Evolutionary conservation across 805 yeast genomes (phyloP).

Genomic region (Wickerhamomyces hampshirensis): DNA sequence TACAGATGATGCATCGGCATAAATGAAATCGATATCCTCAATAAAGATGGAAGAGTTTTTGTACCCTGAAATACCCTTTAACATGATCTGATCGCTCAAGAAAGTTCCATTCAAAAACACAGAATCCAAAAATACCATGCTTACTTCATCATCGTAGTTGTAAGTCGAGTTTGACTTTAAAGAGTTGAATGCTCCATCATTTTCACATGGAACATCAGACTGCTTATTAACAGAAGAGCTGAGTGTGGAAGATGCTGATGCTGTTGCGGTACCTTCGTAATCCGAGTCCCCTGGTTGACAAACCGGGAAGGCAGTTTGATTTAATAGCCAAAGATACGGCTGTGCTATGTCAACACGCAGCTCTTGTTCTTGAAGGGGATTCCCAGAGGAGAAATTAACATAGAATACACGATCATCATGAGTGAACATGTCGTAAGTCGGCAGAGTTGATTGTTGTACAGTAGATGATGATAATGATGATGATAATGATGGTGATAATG

Average conservation of each 20-base stretch:
- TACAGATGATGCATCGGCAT: constrained; percentile 32
- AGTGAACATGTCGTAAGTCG: constrained; percentile 8
- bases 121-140: constrained; percentile 11
- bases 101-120: constrained; percentile 17
- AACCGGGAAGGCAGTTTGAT: constrained; percentile 10
- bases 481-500: constrained; percentile 2
- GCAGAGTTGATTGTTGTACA: constrained; percentile 5
- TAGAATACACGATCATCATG: constrained; percentile 21
- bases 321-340: constrained; percentile 33
- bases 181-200: constrained; percentile 12
- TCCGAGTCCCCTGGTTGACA: constrained; percentile 7
- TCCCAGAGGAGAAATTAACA: constrained; percentile 30
- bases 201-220: background rate
- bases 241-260: background rate
- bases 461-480: constrained; percentile 1
- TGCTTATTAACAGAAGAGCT: background rate
- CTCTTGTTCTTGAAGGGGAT: constrained; percentile 25
- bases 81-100: constrained; percentile 8
- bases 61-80: constrained; percentile 1
- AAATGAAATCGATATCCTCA: constrained; percentile 30
- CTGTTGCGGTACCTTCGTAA: constrained; percentile 5
- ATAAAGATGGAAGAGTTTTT: constrained; percentile 12
- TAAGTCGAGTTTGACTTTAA: constrained; percentile 5
- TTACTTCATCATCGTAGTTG: background rate
- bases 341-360: constrained; percentile 34